These are phyloP conservation scores for Colletotrichum graminicola DNA, from an alignment of 2,329 filamentous ascomycete species.

Conservation along the genomic window DNA sequence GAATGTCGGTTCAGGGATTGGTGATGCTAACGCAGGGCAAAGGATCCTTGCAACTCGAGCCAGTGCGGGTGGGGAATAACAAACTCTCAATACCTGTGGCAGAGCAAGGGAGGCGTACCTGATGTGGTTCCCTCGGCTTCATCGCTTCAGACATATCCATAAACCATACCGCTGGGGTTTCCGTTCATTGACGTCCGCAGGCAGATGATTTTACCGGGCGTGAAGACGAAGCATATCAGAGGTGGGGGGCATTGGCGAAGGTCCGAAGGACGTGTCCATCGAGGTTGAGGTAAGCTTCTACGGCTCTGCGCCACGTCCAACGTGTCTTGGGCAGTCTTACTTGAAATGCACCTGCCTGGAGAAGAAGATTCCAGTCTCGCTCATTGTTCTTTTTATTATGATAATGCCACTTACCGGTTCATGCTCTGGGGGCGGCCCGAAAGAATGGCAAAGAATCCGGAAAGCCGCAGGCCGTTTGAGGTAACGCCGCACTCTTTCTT, in stretches of 20 bases:
- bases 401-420: not conserved
- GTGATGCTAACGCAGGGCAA: not conserved
- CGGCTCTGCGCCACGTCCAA: not conserved
- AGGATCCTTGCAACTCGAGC: not conserved
- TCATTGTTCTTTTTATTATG: not conserved
- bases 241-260: not conserved
- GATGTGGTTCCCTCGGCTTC: not conserved
- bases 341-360: not conserved
- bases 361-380: not conserved
- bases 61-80: not conserved
- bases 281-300: not conserved
- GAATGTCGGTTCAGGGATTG: not conserved
- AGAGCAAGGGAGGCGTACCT: not conserved
- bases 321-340: not conserved
- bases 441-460: not conserved
- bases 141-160: not conserved
- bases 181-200: not conserved
- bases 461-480: not conserved
- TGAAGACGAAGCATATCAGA: not conserved
- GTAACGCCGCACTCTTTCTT: not conserved
- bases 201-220: not conserved
- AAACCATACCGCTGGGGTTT: not conserved
- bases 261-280: not conserved
- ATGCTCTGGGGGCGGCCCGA: not conserved
- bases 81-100: not conserved